These are phyloP conservation scores for Microglena sp. DNA, from an alignment of 139 green algal genomes.

Conservation along the genomic window DNA sequence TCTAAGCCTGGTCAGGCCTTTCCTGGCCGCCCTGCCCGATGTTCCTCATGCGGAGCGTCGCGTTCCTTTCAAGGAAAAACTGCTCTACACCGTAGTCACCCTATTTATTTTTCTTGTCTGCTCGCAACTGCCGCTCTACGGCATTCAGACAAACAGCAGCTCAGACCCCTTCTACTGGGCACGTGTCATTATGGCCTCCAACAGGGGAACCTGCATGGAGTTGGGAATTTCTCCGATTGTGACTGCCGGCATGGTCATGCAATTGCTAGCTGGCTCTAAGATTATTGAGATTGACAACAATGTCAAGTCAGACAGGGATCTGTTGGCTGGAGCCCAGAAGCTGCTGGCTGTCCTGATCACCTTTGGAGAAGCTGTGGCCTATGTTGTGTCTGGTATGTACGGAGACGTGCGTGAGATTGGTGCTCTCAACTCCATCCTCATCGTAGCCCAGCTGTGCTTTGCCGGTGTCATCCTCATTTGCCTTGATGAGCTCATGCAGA, in stretches of 20 bases:
- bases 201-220: constrained; percentile 96
- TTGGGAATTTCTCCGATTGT: constrained; percentile 96
- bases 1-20: constrained; percentile 80
- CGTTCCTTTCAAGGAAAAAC: constrained; percentile 19
- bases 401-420: constrained; percentile 91
- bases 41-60: constrained; percentile 52
- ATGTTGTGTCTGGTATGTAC: constrained; percentile 98
- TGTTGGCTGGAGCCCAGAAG: constrained; percentile 93
- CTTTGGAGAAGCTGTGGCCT: constrained; percentile 97
- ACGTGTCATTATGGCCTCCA: constrained; percentile 95
- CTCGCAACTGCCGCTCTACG: constrained; percentile 95
- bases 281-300: constrained; percentile 97
- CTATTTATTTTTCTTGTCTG: constrained; percentile 98
- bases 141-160: constrained; percentile 75
- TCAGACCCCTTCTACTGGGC: constrained; percentile 97
- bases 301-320: constrained; percentile 89
- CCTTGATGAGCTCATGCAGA: constrained; percentile 95
- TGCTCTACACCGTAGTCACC: constrained; percentile 85
- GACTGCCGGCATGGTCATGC: constrained; percentile 92
- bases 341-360: constrained; percentile 98
- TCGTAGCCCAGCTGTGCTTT: constrained; percentile 95
- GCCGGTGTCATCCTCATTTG: constrained; percentile 98
- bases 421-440: constrained; percentile 82
- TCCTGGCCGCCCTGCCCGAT: constrained; percentile 80
- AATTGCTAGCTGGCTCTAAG: constrained; percentile 94